A percentile compares a stretch with the other conserved stretches of the same genome.
Conservation (phyloP, 225 moss, liverwort and hornwort species). For the Pleurozium schreberi region DNA sequence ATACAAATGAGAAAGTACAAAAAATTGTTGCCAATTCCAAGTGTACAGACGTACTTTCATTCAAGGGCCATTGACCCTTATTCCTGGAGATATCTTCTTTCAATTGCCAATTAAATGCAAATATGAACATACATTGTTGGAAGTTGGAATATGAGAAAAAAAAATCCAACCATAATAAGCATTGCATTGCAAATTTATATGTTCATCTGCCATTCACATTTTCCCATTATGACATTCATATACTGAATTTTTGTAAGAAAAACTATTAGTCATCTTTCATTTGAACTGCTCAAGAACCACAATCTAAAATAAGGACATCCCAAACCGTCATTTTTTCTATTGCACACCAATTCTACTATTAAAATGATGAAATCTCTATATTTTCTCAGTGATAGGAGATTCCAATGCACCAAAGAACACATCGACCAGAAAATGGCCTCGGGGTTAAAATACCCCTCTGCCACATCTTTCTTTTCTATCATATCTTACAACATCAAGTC, state of each 20-base stretch:
- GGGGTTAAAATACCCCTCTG: neutral
- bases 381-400: neutral
- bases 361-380: rapidly evolving
- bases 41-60: neutral
- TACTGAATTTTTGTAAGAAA: neutral
- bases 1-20: neutral
- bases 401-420: neutral
- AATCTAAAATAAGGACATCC: neutral
- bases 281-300: rapidly evolving
- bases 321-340: rapidly evolving
- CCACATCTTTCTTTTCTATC: neutral
- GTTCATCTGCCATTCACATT: neutral
- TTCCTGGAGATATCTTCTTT: neutral
- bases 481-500: neutral
- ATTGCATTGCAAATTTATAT: neutral
- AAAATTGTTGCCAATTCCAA: neutral
- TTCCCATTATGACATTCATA: neutral
- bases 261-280: neutral
- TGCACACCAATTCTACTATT: neutral
- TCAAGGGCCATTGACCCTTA: neutral
- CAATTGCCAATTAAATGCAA: neutral
- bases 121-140: neutral
- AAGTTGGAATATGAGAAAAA: neutral
- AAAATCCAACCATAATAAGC: too few species aligned
- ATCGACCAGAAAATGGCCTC: neutral